phyloP scores from a whole-genome alignment of 1,284 basidiomycete species.

The Malassezia dermatis region DNA sequence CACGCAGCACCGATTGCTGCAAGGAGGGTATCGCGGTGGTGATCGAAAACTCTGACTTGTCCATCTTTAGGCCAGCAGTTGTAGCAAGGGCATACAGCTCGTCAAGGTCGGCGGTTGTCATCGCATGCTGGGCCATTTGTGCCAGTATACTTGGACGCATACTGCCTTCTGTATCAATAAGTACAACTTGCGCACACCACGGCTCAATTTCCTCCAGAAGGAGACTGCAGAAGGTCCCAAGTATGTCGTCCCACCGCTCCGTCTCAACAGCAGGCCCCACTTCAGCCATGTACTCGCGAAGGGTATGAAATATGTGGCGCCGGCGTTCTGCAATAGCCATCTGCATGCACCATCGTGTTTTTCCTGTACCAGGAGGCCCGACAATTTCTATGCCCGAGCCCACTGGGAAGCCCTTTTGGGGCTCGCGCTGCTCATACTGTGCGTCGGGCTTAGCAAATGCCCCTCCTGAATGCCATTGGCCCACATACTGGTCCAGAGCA shows the following conservation, averaged over 20 bases:
- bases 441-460: not conserved
- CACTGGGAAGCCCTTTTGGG: not conserved
- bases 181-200: conserved; percentile 16
- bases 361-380: conserved; percentile 13
- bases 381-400: conserved; percentile 13
- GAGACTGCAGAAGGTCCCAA: not conserved
- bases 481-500: conserved; percentile 5
- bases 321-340: conserved; percentile 12
- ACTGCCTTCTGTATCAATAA: conserved; percentile 14
- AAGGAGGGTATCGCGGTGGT: not conserved
- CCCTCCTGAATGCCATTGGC: conserved; percentile 3
- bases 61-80: not conserved
- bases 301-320: conserved; percentile 1
- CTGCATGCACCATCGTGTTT: conserved; percentile 10
- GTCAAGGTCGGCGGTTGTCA: not conserved
- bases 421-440: not conserved
- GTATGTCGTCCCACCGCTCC: not conserved
- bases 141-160: not conserved
- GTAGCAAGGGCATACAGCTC: not conserved
- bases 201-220: conserved; percentile 6
- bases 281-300: not conserved
- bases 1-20: conserved; percentile 1
- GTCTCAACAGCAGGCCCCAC: not conserved
- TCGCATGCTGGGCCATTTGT: not conserved
- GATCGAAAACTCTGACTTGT: not conserved